These are phyloP conservation scores for Vigna hirtella DNA, from an alignment of 306 rosid species.

Conservation along the genomic window DNA sequence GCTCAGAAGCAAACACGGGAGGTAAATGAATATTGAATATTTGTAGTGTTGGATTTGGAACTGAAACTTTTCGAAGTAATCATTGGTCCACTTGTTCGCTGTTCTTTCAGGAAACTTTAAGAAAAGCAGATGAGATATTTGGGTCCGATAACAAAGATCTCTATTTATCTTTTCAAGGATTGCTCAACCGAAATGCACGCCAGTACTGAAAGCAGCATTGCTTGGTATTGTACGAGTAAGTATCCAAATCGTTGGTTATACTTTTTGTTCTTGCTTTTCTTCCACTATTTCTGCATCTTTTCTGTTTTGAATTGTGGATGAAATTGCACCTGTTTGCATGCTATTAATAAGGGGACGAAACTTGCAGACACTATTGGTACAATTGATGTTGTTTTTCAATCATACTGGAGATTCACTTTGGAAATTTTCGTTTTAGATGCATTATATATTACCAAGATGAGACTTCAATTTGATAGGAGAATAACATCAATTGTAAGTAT, in stretches of 20 bases:
- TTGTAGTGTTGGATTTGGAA: slow-evolving; percentile 27
- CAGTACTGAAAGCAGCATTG: slow-evolving; percentile 51
- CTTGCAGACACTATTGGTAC: too few species aligned
- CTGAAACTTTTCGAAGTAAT: slow-evolving; percentile 32
- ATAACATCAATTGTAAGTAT: too few species aligned
- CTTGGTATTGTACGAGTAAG: slow-evolving; percentile 47
- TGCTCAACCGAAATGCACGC: slow-evolving; percentile 82
- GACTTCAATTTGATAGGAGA: too few species aligned
- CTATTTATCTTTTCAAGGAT: slow-evolving; percentile 86
- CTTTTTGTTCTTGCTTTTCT: slow-evolving; percentile 20
- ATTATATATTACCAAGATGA: too few species aligned
- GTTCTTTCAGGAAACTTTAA: slow-evolving; percentile 78
- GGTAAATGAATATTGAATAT: slow-evolving; percentile 56
- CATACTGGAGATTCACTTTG: too few species aligned
- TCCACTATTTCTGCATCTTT: background rate
- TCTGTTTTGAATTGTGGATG: slow-evolving; percentile 6
- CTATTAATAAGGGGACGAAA: background rate
- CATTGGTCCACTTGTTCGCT: slow-evolving; percentile 35
- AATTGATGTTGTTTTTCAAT: too few species aligned
- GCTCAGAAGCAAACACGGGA: slow-evolving; percentile 97
- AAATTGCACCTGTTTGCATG: slow-evolving; percentile 8
- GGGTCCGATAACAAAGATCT: slow-evolving; percentile 97
- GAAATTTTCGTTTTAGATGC: too few species aligned
- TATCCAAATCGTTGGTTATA: slow-evolving; percentile 43
- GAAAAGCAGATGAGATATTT: slow-evolving; percentile 97